Evolutionary conservation across 768 basidiomycete species (phyloP).

Genomic region (Xerocomus potaroensis): DNA sequence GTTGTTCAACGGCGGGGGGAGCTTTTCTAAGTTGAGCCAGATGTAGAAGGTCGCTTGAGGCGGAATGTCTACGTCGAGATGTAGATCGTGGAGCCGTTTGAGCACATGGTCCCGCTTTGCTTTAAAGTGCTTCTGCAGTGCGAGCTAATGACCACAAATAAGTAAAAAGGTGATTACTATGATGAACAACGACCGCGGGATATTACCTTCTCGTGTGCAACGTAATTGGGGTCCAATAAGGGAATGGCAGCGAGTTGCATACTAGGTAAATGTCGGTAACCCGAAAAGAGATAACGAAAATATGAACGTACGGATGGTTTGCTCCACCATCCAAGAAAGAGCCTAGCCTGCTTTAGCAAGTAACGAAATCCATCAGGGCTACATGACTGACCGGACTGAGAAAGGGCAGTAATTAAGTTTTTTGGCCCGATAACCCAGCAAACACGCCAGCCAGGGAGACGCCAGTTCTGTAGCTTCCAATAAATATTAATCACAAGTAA

Average conservation of each 20-base stretch:
- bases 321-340: slow-evolving; percentile 95
- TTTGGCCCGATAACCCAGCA: slow-evolving; percentile 94
- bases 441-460: slow-evolving; percentile 91
- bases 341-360: slow-evolving; percentile 33
- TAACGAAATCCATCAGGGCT: neutral
- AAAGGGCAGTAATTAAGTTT: slow-evolving; percentile 81
- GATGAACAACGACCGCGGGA: neutral
- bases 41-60: slow-evolving; percentile 89
- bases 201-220: slow-evolving; percentile 61
- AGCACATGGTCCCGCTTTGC: slow-evolving; percentile 88
- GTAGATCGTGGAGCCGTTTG: slow-evolving; percentile 69
- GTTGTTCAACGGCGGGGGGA: slow-evolving; percentile 82
- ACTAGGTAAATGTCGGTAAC: slow-evolving; percentile 32
- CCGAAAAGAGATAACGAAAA: neutral
- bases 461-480: slow-evolving; percentile 67
- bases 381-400: slow-evolving; percentile 64
- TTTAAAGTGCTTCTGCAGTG: slow-evolving; percentile 89
- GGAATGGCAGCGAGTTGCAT: slow-evolving; percentile 87
- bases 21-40: slow-evolving; percentile 81
- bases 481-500: neutral
- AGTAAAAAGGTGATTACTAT: too few relatives aligned
- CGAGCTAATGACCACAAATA: slow-evolving; percentile 42
- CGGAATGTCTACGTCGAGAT: slow-evolving; percentile 70
- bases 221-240: slow-evolving; percentile 68
- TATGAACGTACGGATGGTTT: slow-evolving; percentile 72